Conservation (phyloP, 768 basidiomycete species). For the Amanita pallidorosea region DNA sequence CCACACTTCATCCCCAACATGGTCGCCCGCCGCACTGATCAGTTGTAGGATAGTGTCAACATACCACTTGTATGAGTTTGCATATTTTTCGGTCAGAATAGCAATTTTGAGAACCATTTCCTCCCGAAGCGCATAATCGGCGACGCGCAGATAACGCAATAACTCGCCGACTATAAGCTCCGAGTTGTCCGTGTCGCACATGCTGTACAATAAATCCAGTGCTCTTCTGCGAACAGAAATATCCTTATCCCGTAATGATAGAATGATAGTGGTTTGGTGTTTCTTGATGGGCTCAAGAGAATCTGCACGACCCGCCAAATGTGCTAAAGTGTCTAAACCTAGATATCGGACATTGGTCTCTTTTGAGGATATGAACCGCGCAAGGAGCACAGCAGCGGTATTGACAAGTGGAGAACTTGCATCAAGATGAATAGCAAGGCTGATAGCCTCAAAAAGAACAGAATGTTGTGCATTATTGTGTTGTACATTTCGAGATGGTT, state of each 20-base stretch:
- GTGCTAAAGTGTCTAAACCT: slow-evolving; percentile 96
- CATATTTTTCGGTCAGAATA: slow-evolving; percentile 97
- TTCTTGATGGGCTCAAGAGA: slow-evolving; percentile 87
- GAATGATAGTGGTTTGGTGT: slow-evolving; percentile 92
- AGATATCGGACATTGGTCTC: slow-evolving; percentile 98
- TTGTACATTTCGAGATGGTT: slow-evolving; percentile 89
- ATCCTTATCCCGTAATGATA: slow-evolving; percentile 92
- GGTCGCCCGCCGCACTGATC: slow-evolving; percentile 94
- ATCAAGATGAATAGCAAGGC: slow-evolving; percentile 93
- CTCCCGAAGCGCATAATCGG: slow-evolving; percentile 92
- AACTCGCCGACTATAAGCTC: slow-evolving; percentile 94
- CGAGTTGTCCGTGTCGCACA: slow-evolving; percentile 98
- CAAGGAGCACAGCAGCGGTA: slow-evolving; percentile 82
- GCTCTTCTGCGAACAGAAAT: slow-evolving; percentile 93
- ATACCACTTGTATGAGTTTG: slow-evolving; percentile 97
- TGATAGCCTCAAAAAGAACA: slow-evolving; percentile 95
- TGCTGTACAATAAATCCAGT: slow-evolving; percentile 93
- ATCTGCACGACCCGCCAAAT: slow-evolving; percentile 89
- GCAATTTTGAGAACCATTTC: slow-evolving; percentile 99
- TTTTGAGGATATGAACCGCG: slow-evolving; percentile 93
- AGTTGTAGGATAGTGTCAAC: slow-evolving; percentile 95
- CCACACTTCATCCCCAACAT: slow-evolving; percentile 99
- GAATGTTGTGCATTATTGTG: slow-evolving; percentile 99
- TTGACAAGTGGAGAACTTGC: slow-evolving; percentile 81
- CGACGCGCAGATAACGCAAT: slow-evolving; percentile 86